Evolutionary conservation across 2,329 filamentous ascomycete species (phyloP), one percentile per base, ranked within the genome.

Genomic region (Fusarium dlaminii): DNA sequence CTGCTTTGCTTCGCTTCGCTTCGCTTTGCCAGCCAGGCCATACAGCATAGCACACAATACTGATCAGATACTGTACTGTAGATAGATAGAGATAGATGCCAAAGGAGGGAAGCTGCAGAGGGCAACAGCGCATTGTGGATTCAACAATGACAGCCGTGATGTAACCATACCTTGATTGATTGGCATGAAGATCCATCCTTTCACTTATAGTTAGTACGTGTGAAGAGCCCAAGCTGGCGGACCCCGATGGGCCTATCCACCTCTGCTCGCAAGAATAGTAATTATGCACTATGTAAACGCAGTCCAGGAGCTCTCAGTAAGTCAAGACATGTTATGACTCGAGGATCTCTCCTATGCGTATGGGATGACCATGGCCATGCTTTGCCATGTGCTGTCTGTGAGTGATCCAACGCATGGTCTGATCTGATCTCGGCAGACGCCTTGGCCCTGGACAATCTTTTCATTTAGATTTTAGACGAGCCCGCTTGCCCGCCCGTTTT

Each of bases 401-500:
- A 34, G 30, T 73, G 60, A 68, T 61, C 56, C 51, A 74, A 42
- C 42, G 46, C 56, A 45, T 74, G 70, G 70, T 54, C 70, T 72
- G 62, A 74, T 68, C 71, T 61, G 55, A 64, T 58, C 63, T 60
- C 72, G 59, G 66, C 66, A 63, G 60, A 45, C 70, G 42, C 62
- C 48, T 61, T 45, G 24, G 34, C 34, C 51, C 34, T 58, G 59
- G 55, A 60, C 54, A 62, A 61, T 58, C 54, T 68, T 54, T 56
- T 42, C 39, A 55, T 36, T 60, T 61, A 60, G 58, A 45, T 60
- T 34, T 57, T 63, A 68, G 61, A 45, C 68, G 63, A 56, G 30
- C 42, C 63, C 68, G 63, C 48, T 32, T 51, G 22, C 63, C 58
- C 46, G 37, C 51, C 68, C 71, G 72, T 74, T 74, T 74, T 74